Conservation (phyloP, 768 basidiomycete genomes). For the Russula lepida region DNA sequence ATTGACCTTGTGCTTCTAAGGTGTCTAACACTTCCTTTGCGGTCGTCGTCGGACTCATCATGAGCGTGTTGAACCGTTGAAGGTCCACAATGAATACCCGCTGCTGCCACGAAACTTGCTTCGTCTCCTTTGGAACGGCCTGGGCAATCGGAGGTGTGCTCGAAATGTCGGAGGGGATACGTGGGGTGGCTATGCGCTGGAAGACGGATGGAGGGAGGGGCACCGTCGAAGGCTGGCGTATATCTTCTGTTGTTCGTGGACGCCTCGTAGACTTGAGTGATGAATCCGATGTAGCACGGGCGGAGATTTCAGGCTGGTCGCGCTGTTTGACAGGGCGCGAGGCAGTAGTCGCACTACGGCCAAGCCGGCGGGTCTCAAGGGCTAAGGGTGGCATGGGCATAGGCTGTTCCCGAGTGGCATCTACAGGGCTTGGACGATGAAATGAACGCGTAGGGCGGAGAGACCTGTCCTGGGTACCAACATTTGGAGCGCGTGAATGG, state of each 20-base stretch:
- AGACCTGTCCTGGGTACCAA: slow-evolving; percentile 23
- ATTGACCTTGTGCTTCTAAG: slow-evolving; percentile 56
- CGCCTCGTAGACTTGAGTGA: slow-evolving; percentile 14
- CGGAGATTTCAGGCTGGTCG: slow-evolving; percentile 28
- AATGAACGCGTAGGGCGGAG: slow-evolving; percentile 54
- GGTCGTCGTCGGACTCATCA: slow-evolving; percentile 55
- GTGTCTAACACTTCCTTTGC: slow-evolving; percentile 66
- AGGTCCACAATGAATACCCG: slow-evolving; percentile 70
- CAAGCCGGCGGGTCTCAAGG: background rate
- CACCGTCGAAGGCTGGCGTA: slow-evolving; percentile 22
- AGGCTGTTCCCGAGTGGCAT: slow-evolving; percentile 22
- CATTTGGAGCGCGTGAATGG: slow-evolving; percentile 12
- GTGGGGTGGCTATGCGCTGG: slow-evolving; percentile 32
- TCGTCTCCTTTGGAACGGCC: slow-evolving; percentile 9
- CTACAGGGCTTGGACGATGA: slow-evolving; percentile 38
- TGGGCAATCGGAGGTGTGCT: slow-evolving; percentile 4
- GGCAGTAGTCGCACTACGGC: slow-evolving; percentile 21
- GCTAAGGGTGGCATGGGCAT: background rate
- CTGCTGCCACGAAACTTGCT: slow-evolving; percentile 42
- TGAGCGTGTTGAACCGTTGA: slow-evolving; percentile 68
- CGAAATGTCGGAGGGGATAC: slow-evolving; percentile 27
- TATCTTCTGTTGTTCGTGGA: slow-evolving; percentile 24
- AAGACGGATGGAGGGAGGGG: slow-evolving; percentile 13
- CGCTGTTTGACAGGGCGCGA: slow-evolving; percentile 26
- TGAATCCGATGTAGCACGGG: background rate